Percentiles rank a stretch among this genome's conserved stretches.
phyloP scores from a whole-genome alignment of 345 rosid species.

The Arabidopsis suecica region DNA sequence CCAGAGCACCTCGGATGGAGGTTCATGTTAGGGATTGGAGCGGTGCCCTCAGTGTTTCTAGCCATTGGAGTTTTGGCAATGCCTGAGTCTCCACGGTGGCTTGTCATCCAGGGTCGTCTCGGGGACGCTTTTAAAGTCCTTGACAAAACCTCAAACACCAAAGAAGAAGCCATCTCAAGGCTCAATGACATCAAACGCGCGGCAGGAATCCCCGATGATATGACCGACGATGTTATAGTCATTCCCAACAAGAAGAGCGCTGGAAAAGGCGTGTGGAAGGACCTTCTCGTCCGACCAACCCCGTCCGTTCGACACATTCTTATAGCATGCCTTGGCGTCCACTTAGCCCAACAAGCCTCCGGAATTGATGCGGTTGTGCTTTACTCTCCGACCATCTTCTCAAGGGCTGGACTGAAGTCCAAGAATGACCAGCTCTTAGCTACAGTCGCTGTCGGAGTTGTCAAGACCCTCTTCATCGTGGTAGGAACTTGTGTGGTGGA shows the following conservation, averaged over 20 bases:
- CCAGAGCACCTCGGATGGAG: conserved; percentile 60
- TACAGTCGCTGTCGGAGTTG: conserved; percentile 60
- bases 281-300: conserved; percentile 57
- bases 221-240: conserved; percentile 47
- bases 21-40: conserved; percentile 72
- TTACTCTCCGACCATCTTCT: conserved; percentile 65
- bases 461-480: conserved; percentile 56
- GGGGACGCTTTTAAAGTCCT: conserved; percentile 64
- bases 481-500: conserved; percentile 63
- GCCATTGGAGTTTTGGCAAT: conserved; percentile 60
- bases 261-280: conserved; percentile 67
- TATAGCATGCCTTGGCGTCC: conserved; percentile 63
- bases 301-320: conserved; percentile 58
- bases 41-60: conserved; percentile 53
- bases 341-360: conserved; percentile 75
- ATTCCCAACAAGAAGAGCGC: conserved; percentile 27
- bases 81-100: conserved; percentile 89
- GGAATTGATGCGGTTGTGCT: conserved; percentile 76
- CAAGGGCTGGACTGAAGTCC: conserved; percentile 59
- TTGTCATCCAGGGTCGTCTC: conserved; percentile 56
- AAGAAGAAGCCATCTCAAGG: conserved; percentile 59
- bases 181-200: conserved; percentile 55
- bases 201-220: conserved; percentile 45
- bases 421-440: conserved; percentile 56
- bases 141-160: conserved; percentile 50